These are phyloP conservation scores for Phytophthora sansomeana DNA, from an alignment of 352 stramenopile species.

Conservation along the genomic window DNA sequence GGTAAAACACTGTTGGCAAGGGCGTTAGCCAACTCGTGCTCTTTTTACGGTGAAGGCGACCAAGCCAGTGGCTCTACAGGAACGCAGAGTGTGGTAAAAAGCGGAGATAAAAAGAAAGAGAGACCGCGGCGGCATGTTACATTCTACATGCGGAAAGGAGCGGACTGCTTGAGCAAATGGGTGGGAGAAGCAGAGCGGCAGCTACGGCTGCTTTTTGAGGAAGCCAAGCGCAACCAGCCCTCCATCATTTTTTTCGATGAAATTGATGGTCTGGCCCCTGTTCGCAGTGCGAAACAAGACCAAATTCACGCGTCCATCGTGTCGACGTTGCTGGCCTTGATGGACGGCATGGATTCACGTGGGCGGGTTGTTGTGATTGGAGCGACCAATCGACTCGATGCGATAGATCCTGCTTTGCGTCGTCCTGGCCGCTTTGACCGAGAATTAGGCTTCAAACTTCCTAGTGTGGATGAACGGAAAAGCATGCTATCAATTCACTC, in stretches of 20 bases:
- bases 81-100: constrained; percentile 1
- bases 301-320: constrained; percentile 95
- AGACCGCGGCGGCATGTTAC: constrained; percentile 73
- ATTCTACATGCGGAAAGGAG: constrained; percentile 95
- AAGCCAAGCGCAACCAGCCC: constrained; percentile 89
- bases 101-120: constrained; percentile 24
- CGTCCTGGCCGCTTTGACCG: constrained; percentile 94
- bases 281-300: constrained; percentile 93
- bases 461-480: constrained; percentile 79
- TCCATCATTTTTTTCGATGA: constrained; percentile 97
- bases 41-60: constrained; percentile 33
- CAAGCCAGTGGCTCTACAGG: constrained; percentile 6
- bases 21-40: constrained; percentile 90
- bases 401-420: constrained; percentile 95
- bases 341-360: constrained; percentile 91
- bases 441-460: constrained; percentile 91
- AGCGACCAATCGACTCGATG: constrained; percentile 97
- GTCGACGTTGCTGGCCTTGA: constrained; percentile 92
- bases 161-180: constrained; percentile 93
- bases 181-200: constrained; percentile 93
- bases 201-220: constrained; percentile 92
- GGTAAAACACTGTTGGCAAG: constrained; percentile 93
- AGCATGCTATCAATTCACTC: constrained; percentile 92
- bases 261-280: constrained; percentile 92
- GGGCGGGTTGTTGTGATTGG: constrained; percentile 97